Conservation (phyloP, 306 rosid genomes). For the Glycine latifolia region DNA sequence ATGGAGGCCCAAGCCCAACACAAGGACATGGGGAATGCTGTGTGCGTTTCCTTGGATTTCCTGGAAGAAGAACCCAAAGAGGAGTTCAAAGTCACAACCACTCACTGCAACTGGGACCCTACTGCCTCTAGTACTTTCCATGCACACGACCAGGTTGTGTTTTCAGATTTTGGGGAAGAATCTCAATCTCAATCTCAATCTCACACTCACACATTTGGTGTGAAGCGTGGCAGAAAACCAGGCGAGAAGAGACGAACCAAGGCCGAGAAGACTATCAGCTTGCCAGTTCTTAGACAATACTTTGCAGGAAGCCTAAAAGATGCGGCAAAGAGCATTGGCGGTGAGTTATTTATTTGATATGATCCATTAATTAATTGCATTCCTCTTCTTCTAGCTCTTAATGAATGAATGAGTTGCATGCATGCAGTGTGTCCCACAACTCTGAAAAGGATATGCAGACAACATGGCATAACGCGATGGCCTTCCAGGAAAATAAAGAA, state of each 20-base stretch:
- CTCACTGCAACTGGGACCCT: no score
- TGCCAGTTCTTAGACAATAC: slow-evolving; percentile 66
- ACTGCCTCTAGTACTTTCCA: no score
- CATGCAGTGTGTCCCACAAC: slow-evolving; percentile 75
- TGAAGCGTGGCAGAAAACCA: slow-evolving; percentile 56
- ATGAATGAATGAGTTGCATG: neutral
- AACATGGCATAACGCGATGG: slow-evolving; percentile 73
- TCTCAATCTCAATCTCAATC: neutral
- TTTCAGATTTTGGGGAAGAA: no score
- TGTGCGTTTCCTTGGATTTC: slow-evolving; percentile 52
- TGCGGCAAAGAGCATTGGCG: slow-evolving; percentile 56
- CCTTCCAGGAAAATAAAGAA: slow-evolving; percentile 77
- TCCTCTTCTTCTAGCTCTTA: no score
- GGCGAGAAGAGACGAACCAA: slow-evolving; percentile 67
- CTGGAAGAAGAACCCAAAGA: slow-evolving; percentile 43
- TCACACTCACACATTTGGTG: slow-evolving; percentile 35
- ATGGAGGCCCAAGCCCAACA: slow-evolving; percentile 51
- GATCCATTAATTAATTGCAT: no score
- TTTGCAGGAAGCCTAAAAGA: slow-evolving; percentile 58
- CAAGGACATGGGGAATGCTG: slow-evolving; percentile 39
- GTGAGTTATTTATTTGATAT: neutral
- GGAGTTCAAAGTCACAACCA: slow-evolving; percentile 42
- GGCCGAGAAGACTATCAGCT: slow-evolving; percentile 72
- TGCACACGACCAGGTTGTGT: no score
- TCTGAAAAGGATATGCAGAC: slow-evolving; percentile 77